These are phyloP conservation scores for Sorghum bicolor DNA, from an alignment of 176 grass and related monocot species.

Conservation along the genomic window Sorghum_bicolor_NCBIv3 NC_012870.2:77362501-77363000, in stretches of 20 bases:
- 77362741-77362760: background rate
- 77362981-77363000: too few relatives aligned
- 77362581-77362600: slow-evolving; percentile 54
- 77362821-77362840: background rate
- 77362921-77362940: too few relatives aligned
- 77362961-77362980: background rate
- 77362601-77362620: slow-evolving; percentile 36
- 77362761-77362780: background rate
- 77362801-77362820: background rate
- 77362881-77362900: background rate
- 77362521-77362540: slow-evolving; percentile 75
- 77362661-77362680: background rate
- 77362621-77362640: slow-evolving; percentile 6
- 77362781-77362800: background rate
- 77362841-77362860: background rate
- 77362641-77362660: slow-evolving; percentile 1
- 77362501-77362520: slow-evolving; percentile 73
- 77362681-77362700: slow-evolving; percentile 11
- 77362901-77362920: background rate
- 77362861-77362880: background rate
- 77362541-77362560: slow-evolving; percentile 76
- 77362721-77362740: background rate
- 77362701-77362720: background rate
- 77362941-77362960: background rate
- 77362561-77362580: slow-evolving; percentile 60